Evolutionary conservation across 1,284 basidiomycete species (phyloP), one percentile per base, ranked within the genome.

Genomic region (Leccinum laetum): DNA sequence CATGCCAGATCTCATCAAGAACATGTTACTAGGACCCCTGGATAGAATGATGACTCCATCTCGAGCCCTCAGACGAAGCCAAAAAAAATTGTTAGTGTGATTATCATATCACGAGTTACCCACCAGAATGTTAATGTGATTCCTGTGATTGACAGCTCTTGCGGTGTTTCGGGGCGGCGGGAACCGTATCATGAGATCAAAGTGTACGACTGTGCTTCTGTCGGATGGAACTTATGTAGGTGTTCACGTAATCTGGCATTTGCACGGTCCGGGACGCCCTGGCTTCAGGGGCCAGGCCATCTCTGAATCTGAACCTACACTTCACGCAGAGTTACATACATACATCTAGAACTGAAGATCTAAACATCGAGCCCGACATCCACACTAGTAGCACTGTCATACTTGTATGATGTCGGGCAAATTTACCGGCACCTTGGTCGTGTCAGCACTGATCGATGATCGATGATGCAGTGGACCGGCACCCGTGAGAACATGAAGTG

Each of bases 401-500:
- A 41, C 39, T 41, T 41, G 35, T 35, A 35, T 35, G 35, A 35
- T 35, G 35, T 35, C 11, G 11, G 35, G 11, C 11, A 35, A 35
- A 39, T 39, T 7, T 6, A 39, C 37, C 37, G 39, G 39, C 14
- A 41, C 39, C 39, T 39, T 5, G 26, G 26, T 29, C 39, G 39
- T 41, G 39, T 41, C 14, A 39, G 13, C 6, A 39, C 39, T 21
- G 39, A 39, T 39, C 39, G 37, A 39, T 35, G 11, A 35, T 37
- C 37, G 37, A 39, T 39, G 37, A 39, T 41, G 3, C 14, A n/a
- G 44, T 49, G 52, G 59, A 16, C 29, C 13, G 37, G n/a, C n/a
- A 18, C n/a, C n/a, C n/a, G 58, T 61, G 70, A 56, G 26, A 63
- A 59, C 35, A 70, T n/a, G 61, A 56, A 55, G n/a, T 18, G n/a